Conservation (phyloP, 352 stramenopile species). For the Nothophytophthora sp. region DNA sequence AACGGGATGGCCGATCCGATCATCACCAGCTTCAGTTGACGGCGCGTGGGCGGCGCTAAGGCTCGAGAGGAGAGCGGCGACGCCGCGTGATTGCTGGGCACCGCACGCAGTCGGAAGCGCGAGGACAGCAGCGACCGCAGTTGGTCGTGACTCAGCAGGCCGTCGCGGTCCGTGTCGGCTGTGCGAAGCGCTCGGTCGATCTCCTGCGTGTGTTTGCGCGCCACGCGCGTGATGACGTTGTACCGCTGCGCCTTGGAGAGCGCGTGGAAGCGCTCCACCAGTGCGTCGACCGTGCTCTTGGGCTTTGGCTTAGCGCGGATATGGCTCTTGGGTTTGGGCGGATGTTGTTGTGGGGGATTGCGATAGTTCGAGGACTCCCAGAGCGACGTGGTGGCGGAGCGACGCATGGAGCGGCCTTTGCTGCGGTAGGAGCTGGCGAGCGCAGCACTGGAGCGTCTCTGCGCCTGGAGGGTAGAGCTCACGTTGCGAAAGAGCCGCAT, state of each 20-base stretch:
- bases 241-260: constrained; percentile 61
- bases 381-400: constrained; percentile 20
- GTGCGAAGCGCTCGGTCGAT: constrained; percentile 69
- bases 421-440: constrained; percentile 14
- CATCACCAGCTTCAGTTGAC: constrained; percentile 79
- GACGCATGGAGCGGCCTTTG: constrained; percentile 15
- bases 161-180: constrained; percentile 72
- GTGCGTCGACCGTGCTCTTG: constrained; percentile 27
- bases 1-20: constrained; percentile 80
- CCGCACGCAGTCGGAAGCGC: constrained; percentile 60
- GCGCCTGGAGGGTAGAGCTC: constrained; percentile 20
- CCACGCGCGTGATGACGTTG: constrained; percentile 49
- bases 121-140: constrained; percentile 66
- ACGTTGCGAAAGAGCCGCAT: constrained; percentile 26
- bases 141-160: constrained; percentile 63
- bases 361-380: constrained; percentile 10
- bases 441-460: constrained; percentile 20
- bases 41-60: constrained; percentile 42
- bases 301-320: constrained; percentile 24
- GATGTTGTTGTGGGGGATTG: constrained; percentile 6
- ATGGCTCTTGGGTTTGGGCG: constrained; percentile 14
- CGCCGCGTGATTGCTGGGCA: constrained; percentile 42
- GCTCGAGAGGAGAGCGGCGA: constrained; percentile 25
- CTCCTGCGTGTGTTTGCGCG: constrained; percentile 56
- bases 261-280: constrained; percentile 65